phyloP scores from a whole-genome alignment of 1,284 basidiomycete genomes.

The Megacollybia platyphylla region DNA sequence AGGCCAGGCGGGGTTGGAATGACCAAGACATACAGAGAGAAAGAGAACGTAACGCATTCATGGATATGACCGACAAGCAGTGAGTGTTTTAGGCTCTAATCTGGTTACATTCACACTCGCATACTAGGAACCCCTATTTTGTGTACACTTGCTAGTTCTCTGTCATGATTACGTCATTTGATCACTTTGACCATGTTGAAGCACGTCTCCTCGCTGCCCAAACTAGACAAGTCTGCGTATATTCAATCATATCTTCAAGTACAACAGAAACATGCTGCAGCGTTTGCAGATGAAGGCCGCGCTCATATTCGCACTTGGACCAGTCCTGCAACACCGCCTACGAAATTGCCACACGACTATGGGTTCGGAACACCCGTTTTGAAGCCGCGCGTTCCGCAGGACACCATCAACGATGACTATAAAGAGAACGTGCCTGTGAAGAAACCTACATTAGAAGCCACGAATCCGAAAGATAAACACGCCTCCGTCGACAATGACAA shows the following conservation, averaged over 20 bases:
- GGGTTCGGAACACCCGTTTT: slow-evolving; percentile 50
- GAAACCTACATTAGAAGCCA: not conserved
- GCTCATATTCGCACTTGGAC: slow-evolving; percentile 18
- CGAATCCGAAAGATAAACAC: slow-evolving; percentile 5
- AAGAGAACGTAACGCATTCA: slow-evolving; percentile 45
- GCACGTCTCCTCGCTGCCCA: slow-evolving; percentile 14
- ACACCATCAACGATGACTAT: slow-evolving; percentile 2
- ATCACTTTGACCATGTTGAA: not conserved
- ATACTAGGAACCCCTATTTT: slow-evolving; percentile 28
- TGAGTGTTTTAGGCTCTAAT: slow-evolving; percentile 15
- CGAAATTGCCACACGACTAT: slow-evolving; percentile 8
- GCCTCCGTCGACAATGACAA: slow-evolving; percentile 15
- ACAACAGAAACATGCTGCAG: slow-evolving; percentile 30
- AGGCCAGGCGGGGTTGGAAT: slow-evolving; percentile 37
- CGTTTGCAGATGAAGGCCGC: slow-evolving; percentile 31
- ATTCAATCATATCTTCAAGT: slow-evolving; percentile 35
- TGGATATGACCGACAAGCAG: slow-evolving; percentile 54
- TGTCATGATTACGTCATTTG: not conserved
- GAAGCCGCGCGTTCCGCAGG: slow-evolving; percentile 24
- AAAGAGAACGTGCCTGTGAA: not conserved
- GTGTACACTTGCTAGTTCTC: slow-evolving; percentile 24
- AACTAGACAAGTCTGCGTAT: slow-evolving; percentile 26
- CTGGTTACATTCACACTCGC: not conserved
- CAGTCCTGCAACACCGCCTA: slow-evolving; percentile 4
- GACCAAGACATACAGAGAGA: slow-evolving; percentile 43